These are phyloP conservation scores for Phtheirospermum japonicum DNA, from an alignment of 257 asterid genomes.

Conservation along the genomic window DNA sequence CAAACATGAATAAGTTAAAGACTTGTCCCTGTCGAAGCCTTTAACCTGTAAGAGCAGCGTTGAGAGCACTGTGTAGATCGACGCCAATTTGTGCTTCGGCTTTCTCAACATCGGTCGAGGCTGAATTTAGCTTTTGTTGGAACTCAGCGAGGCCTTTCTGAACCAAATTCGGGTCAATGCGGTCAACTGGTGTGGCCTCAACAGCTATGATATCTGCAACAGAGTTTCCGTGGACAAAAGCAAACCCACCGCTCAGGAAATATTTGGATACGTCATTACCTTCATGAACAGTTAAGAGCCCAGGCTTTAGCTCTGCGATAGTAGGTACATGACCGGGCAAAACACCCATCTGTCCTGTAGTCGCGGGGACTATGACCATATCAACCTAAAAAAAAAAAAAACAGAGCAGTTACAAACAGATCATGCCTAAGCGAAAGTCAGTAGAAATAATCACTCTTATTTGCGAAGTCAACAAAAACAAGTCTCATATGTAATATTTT, in stretches of 20 bases:
- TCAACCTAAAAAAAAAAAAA: slow-evolving; percentile 66
- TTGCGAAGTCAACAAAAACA: too few relatives aligned
- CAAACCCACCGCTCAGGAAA: slow-evolving; percentile 75
- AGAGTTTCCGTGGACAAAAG: slow-evolving; percentile 74
- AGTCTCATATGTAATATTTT: neutral
- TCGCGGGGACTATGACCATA: slow-evolving; percentile 83
- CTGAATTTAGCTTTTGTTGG: slow-evolving; percentile 71
- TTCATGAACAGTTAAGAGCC: slow-evolving; percentile 71
- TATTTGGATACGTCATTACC: slow-evolving; percentile 67
- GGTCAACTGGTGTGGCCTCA: slow-evolving; percentile 76
- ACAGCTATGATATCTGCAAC: slow-evolving; percentile 66
- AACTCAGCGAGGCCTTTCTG: slow-evolving; percentile 70
- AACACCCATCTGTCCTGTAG: slow-evolving; percentile 92
- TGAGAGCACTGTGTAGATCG: slow-evolving; percentile 84
- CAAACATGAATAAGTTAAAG: slow-evolving; percentile 8
- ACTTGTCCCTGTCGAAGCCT: neutral
- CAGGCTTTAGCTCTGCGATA: slow-evolving; percentile 83
- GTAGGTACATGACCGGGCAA: slow-evolving; percentile 89
- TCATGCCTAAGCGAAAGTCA: neutral
- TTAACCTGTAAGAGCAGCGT: slow-evolving; percentile 76
- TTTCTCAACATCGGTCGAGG: slow-evolving; percentile 75
- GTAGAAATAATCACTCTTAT: neutral
- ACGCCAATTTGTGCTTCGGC: slow-evolving; percentile 86
- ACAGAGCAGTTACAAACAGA: neutral
- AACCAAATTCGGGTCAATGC: slow-evolving; percentile 53